Evolutionary conservation across 331 rosid genomes (phyloP), one percentile per base, ranked within the genome.

Genomic region (Quercus tomentella): DNA sequence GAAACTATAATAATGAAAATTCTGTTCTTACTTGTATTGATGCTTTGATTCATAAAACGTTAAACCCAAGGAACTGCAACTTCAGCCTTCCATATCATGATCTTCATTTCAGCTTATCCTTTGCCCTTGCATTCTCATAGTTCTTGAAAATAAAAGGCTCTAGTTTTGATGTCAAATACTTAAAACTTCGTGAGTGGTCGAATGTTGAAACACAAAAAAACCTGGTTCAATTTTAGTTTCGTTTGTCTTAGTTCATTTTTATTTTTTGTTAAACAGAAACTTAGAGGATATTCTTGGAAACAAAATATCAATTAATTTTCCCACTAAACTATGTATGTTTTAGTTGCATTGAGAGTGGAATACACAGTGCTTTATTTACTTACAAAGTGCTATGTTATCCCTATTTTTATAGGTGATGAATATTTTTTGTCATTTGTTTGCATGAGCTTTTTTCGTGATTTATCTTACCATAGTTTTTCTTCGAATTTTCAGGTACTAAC

Each of bases 401-500:
- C 25, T 41, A 18, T 18, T 18, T 11, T 65, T 18, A 65, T 0
- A 65, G 11, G 71, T 17, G 30, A 7, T 28, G 37, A 17, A 63
- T 26, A 25, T 16, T 3, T 7, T 63, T 28, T 16, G 41, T 3
- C 70, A 28, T 12, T 5, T 28, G 2, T 63, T 28, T 28, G 5
- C 45, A 3, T 17, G 5, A 7, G 4, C 35, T 30, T 66, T 66
- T 10, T 66, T 31, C 1, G 2, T 30, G 33, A 6, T 63, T 49
- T 82, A 41, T 80, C 80, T 82, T 68, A 33, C 77, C 51, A 83
- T 17, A 60, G 60, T 8, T 79, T 73, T 76, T 18, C 72, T 54
- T 66, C n/a, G 58, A 35, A 26, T 28, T 70, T 49, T 66, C 77
- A 96, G 99, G 83, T 91, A 85, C 86, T 89, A 90, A 79, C 92